Evolutionary conservation across 768 basidiomycete species (phyloP), one percentile per base, ranked within the genome.

Genomic region (Xerocomellus amylosporus): DNA sequence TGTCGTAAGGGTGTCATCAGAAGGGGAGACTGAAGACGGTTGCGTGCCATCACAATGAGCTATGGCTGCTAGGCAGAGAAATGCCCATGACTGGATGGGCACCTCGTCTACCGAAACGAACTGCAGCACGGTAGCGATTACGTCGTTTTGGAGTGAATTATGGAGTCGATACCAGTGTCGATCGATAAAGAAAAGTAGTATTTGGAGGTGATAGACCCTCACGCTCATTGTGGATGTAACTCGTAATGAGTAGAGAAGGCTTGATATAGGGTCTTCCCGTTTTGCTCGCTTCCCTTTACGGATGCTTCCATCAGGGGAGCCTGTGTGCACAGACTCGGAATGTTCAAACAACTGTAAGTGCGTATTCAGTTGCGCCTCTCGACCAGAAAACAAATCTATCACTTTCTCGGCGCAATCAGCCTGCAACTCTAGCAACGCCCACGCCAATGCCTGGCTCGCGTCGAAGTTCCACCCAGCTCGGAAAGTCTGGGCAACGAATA

Each of bases 141-240:
- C 74, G 2, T 81, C 77, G 42, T 74, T 72, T 58, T 85, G 86
- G 37, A 88, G 75, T 5, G 75, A 70, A 33, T 73, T 66, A 56
- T 90, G 85, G 22, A 97, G 69, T 22, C 75, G 65, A 14, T 59
- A 26, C 90, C 90, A 93, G 65, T 95, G 85, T 24, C 83, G 78
- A 61, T 90, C 84, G 56, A 94, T 80, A 66, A 97, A 76, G 74
- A 98, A 97, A 22, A 95, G 81, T 4, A 97, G 75, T 10, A 85
- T 76, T 70, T 97, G 93, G 1, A 96, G 72, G 59, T 79, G 75
- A 59, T 81, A 73, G 73, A 79, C 56, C 66, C 72, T 61, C 71
- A 77, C 60, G 65, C 60, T 59, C 61, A 71, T 33, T 67, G 64
- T 4, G 69, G 58, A 17, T 53, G 56, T 42, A 9, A 65, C 54